Conservation (phyloP, 257 asterid genomes). For the Nicotiana otophora region DNA sequence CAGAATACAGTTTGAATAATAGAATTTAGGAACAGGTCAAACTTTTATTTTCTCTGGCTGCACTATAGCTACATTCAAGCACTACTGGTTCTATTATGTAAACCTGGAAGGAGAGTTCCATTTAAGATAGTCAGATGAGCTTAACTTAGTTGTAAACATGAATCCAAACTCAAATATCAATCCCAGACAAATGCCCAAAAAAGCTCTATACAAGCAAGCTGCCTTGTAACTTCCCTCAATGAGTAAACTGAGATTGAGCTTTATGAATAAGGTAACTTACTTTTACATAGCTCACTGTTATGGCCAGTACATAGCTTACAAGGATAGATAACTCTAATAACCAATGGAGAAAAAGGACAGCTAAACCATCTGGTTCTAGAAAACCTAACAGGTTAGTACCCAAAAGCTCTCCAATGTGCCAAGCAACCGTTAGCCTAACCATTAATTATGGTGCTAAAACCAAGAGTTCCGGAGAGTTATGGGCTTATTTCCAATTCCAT, state of each 20-base stretch:
- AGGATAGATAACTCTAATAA: neutral
- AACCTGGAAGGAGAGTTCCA: neutral
- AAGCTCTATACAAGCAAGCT: neutral
- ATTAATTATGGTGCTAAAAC: neutral
- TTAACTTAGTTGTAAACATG: neutral
- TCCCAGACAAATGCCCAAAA: neutral
- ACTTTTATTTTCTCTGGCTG: neutral
- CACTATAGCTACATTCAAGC: neutral
- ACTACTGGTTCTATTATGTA: neutral
- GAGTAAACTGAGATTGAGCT: neutral
- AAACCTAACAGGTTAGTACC: neutral
- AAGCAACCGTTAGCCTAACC: neutral
- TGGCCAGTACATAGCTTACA: neutral
- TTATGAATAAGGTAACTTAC: neutral
- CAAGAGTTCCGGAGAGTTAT: neutral
- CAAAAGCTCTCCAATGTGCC: neutral
- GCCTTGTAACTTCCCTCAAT: neutral
- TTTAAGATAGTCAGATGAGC: neutral
- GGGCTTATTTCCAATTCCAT: neutral
- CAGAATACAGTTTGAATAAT: neutral
- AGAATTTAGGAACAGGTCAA: neutral
- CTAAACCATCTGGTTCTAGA: neutral
- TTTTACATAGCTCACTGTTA: neutral
- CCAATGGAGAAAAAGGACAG: neutral
- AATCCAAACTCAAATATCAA: neutral